Conservation (phyloP, 1,139 yeast species). For the Hyphopichia burtonii region DNA sequence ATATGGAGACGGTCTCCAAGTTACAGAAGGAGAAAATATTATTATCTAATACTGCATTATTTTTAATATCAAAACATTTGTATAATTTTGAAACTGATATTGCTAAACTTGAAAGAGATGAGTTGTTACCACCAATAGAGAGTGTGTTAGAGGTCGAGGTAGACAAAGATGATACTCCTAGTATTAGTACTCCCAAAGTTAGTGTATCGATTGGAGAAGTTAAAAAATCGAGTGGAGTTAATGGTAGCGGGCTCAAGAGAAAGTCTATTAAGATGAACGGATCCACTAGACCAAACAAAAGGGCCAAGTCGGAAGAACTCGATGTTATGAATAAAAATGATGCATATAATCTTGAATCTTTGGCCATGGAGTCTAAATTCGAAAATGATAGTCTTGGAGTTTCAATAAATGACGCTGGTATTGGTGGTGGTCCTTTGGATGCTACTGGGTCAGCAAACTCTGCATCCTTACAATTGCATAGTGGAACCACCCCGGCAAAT, state of each 20-base stretch:
- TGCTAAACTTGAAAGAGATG: constrained; percentile 74
- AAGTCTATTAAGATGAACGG: constrained; percentile 19
- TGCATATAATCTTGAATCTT: background rate
- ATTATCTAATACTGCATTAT: constrained; percentile 80
- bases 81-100: constrained; percentile 73
- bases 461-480: background rate
- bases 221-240: no score
- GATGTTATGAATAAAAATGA: no score
- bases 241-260: constrained; percentile 27
- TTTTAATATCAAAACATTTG: constrained; percentile 72
- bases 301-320: constrained; percentile 26
- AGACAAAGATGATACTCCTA: constrained; percentile 13
- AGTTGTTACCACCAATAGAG: constrained; percentile 63
- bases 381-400: background rate
- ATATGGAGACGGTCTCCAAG: constrained; percentile 56
- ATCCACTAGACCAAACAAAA: constrained; percentile 23
- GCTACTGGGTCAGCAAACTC: no score
- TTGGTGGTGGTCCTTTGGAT: constrained; percentile 10
- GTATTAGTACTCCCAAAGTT: constrained; percentile 28
- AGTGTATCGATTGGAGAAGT: constrained; percentile 18
- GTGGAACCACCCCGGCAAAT: constrained; percentile 11
- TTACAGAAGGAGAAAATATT: constrained; percentile 77
- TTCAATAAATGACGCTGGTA: constrained; percentile 7
- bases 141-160: constrained; percentile 19
- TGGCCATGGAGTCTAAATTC: no score